Percentiles rank a stretch among this genome's conserved stretches.
Conservation (phyloP, 108 stramenopile species). For the Pseudonitzschia pungens region DNA sequence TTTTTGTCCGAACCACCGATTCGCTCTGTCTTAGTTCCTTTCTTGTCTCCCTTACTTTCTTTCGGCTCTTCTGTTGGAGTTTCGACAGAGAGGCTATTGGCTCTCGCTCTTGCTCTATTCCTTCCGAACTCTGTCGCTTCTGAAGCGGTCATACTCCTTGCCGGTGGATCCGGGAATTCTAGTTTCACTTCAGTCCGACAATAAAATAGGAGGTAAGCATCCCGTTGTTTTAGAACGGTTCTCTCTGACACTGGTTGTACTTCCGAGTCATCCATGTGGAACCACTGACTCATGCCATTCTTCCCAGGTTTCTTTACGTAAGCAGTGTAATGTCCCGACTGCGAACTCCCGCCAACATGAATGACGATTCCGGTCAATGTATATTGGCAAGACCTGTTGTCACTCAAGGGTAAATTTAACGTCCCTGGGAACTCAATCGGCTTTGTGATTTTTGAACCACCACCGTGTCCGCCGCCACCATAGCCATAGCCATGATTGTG, state of each 20-base stretch:
- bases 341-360: constrained; percentile 78
- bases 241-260: constrained; percentile 75
- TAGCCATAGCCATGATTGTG: constrained; percentile 7
- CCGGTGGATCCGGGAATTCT: constrained; percentile 68
- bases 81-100: constrained; percentile 30
- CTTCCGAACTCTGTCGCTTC: constrained; percentile 48
- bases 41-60: not conserved
- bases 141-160: constrained; percentile 39
- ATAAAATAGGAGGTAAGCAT: constrained; percentile 84
- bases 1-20: not conserved
- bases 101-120: constrained; percentile 36
- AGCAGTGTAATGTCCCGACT: constrained; percentile 83
- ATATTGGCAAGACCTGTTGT: constrained; percentile 69
- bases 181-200: constrained; percentile 75
- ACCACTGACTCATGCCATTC: constrained; percentile 53
- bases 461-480: too few relatives aligned
- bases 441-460: constrained; percentile 72
- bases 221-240: constrained; percentile 64
- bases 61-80: not conserved
- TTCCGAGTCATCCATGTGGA: constrained; percentile 78
- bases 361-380: constrained; percentile 69
- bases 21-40: not conserved
- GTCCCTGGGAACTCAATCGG: constrained; percentile 71
- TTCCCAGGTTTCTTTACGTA: constrained; percentile 60
- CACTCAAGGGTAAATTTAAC: constrained; percentile 72